Evolutionary conservation across 108 stramenopile genomes (phyloP).

Genomic region (Epipyxis sp.): DNA sequence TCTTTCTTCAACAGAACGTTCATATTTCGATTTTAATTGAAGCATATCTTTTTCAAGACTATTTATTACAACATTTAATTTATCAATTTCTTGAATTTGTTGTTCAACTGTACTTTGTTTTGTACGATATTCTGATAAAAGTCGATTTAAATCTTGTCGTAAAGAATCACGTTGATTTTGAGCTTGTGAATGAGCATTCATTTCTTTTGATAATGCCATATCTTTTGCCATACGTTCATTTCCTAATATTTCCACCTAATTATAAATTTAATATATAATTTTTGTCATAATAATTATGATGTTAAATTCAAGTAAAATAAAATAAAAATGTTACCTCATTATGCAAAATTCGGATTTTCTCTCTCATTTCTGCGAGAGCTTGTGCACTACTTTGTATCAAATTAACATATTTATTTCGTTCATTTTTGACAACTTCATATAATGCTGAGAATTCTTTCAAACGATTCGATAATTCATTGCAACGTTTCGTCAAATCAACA

Average conservation of each 20-base stretch:
- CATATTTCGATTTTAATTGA: constrained; percentile 55
- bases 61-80: constrained; percentile 60
- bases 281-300: too few species aligned
- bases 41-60: constrained; percentile 60
- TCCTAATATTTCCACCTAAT: constrained; percentile 64
- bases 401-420: constrained; percentile 65
- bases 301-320: too few species aligned
- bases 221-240: constrained; percentile 63
- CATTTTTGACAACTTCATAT: constrained; percentile 66
- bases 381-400: constrained; percentile 57
- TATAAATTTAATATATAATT: too few species aligned
- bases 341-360: constrained; percentile 63
- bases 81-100: constrained; percentile 66
- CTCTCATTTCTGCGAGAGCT: constrained; percentile 66
- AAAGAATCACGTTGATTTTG: constrained; percentile 54
- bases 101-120: constrained; percentile 50
- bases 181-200: constrained; percentile 44
- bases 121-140: constrained; percentile 45
- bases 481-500: constrained; percentile 56
- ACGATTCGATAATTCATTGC: constrained; percentile 55
- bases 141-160: constrained; percentile 55
- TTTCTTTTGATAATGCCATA: constrained; percentile 57
- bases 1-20: constrained; percentile 56
- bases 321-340: constrained; percentile 53
- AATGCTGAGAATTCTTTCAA: constrained; percentile 61